Base-by-base conservation (phyloP, 108 stramenopile species). In the Cyclostephanos invisitatus region DNA sequence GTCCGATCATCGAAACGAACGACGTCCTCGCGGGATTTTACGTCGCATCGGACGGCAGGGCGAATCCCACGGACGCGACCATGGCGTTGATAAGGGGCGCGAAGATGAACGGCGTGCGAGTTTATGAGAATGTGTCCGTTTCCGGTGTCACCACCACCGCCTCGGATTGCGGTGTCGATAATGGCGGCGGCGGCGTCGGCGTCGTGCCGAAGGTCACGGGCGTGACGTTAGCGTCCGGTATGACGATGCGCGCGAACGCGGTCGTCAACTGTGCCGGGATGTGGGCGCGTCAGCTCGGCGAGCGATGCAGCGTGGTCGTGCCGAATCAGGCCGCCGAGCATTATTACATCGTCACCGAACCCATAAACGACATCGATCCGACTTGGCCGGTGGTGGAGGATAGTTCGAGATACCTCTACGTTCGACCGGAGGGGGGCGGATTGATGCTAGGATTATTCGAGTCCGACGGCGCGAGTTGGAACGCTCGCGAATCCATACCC, bases 251-350 rank as follows among this genome's bases (percentile, higher is more conserved):
- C 44, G 73, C 86, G 12, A 77, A 81, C 56, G 58, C 70, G 3
- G 92, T 93, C 10, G 88, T 89, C 11, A 93, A 93, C 78, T 86
- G 85, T 54, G 85, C 85, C 15, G 92, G 92, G 12, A 90, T 93
- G 92, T 93, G 92, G 92, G 88, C 89, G 12, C 60, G 89, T 28
- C 85, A 90, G 59, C 67, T 93, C 27, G 89, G 81, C 17, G 80
- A 88, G 47, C 44, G 38, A 21, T 47, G 57, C 58, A 77, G 85
- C 21, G 81, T 74, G 0, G 24, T 47, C 14, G 64, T 87, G 4
- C 92, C 92, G 25, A 93, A 93, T 59, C 92, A 93, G 75, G 92
- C 92, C 11, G 88, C 88, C n/a, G 92, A 93, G 55, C 92, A 93
- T 62, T 93, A 93, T 64, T 93, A 93, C 63, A 38, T 93, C 20